phyloP scores from a whole-genome alignment of 768 basidiomycete species.

The Multifurca ochricompacta region DNA sequence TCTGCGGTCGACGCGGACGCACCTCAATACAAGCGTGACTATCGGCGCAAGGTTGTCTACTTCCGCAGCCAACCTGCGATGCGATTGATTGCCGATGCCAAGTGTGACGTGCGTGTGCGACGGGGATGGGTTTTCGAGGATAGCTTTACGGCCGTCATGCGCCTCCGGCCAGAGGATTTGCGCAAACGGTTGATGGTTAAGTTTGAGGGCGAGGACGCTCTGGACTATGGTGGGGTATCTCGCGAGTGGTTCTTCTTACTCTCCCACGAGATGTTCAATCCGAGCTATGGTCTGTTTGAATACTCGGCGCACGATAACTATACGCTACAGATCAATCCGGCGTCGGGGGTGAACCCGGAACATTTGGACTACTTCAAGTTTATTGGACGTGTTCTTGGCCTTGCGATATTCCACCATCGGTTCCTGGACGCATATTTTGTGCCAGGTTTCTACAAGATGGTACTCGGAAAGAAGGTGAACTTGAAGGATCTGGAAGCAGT shows the following conservation, averaged over 20 bases:
- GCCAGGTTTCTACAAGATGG: slow-evolving; percentile 74
- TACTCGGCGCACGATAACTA: slow-evolving; percentile 78
- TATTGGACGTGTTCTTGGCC: slow-evolving; percentile 64
- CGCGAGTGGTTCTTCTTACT: slow-evolving; percentile 86
- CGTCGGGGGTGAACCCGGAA: slow-evolving; percentile 68
- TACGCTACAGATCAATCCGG: slow-evolving; percentile 73
- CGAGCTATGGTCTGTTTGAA: slow-evolving; percentile 74
- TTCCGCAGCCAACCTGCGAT: slow-evolving; percentile 88
- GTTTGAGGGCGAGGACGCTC: slow-evolving; percentile 73
- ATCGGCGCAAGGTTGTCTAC: slow-evolving; percentile 85
- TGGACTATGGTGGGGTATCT: slow-evolving; percentile 73
- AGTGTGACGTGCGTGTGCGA: slow-evolving; percentile 81
- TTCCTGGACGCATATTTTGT: slow-evolving; percentile 80
- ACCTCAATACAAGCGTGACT: slow-evolving; percentile 94
- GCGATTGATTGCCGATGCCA: slow-evolving; percentile 57
- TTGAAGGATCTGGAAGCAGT: slow-evolving; percentile 62
- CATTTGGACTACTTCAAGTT: slow-evolving; percentile 78
- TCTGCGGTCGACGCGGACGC: slow-evolving; percentile 77
- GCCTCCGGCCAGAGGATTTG: slow-evolving; percentile 59
- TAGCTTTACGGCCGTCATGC: slow-evolving; percentile 80
- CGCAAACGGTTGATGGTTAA: slow-evolving; percentile 64
- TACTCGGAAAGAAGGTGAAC: slow-evolving; percentile 51
- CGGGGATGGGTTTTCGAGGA: slow-evolving; percentile 80
- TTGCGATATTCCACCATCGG: slow-evolving; percentile 70
- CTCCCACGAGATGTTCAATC: slow-evolving; percentile 78